Conservation (phyloP, 352 stramenopile genomes). For the Phytophthora capsici region DNA sequence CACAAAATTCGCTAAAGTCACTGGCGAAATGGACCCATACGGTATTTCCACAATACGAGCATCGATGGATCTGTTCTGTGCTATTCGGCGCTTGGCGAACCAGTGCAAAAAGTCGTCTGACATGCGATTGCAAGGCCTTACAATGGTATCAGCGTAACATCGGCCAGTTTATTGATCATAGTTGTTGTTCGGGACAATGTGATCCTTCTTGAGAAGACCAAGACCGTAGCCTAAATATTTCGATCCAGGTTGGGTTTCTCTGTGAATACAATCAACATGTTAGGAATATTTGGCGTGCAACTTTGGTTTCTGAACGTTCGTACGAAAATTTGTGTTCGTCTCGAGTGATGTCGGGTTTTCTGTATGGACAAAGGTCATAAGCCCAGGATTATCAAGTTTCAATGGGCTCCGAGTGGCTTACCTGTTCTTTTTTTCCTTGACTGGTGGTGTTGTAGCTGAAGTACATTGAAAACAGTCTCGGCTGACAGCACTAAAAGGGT, state of each 20-base stretch:
- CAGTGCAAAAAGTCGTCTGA: conserved; percentile 45
- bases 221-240: conserved; percentile 82
- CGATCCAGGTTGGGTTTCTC: conserved; percentile 53
- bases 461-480: conserved; percentile 74
- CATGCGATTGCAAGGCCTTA: conserved; percentile 28
- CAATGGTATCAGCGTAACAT: conserved; percentile 10
- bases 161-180: conserved; percentile 23
- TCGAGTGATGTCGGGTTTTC: conserved; percentile 21
- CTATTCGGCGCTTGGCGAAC: conserved; percentile 54
- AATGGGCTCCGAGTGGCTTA: background rate
- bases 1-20: conserved; percentile 3
- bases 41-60: conserved; percentile 52
- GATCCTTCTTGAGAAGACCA: conserved; percentile 79
- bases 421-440: conserved; percentile 22
- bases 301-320: conserved; percentile 8
- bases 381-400: background rate
- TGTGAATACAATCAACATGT: conserved; percentile 26
- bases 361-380: conserved; percentile 12
- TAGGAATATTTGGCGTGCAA: conserved; percentile 6
- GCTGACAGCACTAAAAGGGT: conserved; percentile 27
- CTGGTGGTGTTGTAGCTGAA: conserved; percentile 16
- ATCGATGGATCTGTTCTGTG: conserved; percentile 53
- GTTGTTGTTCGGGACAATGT: conserved; percentile 56
- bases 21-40: conserved; percentile 46
- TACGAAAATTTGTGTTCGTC: conserved; percentile 31